Evolutionary conservation across 805 yeast species (phyloP).

Genomic region (Saccharomycopsis fodiens): DNA sequence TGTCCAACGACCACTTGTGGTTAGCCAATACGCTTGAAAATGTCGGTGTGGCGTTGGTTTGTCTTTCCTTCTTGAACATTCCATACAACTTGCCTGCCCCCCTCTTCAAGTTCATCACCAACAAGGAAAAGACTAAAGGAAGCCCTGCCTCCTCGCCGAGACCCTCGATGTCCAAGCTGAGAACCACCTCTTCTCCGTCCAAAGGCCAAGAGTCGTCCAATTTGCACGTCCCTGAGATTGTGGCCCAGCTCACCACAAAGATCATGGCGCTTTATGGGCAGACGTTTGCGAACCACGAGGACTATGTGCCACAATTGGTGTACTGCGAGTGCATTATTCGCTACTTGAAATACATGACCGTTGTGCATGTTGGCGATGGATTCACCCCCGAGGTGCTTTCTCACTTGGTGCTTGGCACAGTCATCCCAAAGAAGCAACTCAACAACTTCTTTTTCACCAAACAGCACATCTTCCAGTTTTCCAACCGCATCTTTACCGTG

Average conservation of each 20-base stretch:
- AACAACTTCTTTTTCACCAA: constrained; percentile 25
- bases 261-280: constrained; percentile 37
- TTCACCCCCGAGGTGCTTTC: constrained; percentile 36
- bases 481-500: constrained; percentile 39
- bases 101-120: constrained; percentile 14
- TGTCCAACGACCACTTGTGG: constrained; percentile 76
- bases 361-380: constrained; percentile 41
- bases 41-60: constrained; percentile 54
- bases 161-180: constrained; percentile 30
- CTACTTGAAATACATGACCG: constrained; percentile 51
- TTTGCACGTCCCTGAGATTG: constrained; percentile 28
- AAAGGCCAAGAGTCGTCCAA: constrained; percentile 20
- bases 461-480: constrained; percentile 40
- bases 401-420: constrained; percentile 36
- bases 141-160: constrained; percentile 41
- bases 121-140: constrained; percentile 15
- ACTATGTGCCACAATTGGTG: constrained; percentile 75
- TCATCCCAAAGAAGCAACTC: constrained; percentile 20
- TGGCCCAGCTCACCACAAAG: constrained; percentile 33
- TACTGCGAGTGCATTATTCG: constrained; percentile 67
- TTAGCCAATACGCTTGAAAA: constrained; percentile 83
- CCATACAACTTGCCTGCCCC: constrained; percentile 42
- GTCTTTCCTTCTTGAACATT: constrained; percentile 49
- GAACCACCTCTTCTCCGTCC: constrained; percentile 17
- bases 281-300: constrained; percentile 54